phyloP scores from a whole-genome alignment of 345 rosid genomes.

The Eucalyptus brandiana region DNA sequence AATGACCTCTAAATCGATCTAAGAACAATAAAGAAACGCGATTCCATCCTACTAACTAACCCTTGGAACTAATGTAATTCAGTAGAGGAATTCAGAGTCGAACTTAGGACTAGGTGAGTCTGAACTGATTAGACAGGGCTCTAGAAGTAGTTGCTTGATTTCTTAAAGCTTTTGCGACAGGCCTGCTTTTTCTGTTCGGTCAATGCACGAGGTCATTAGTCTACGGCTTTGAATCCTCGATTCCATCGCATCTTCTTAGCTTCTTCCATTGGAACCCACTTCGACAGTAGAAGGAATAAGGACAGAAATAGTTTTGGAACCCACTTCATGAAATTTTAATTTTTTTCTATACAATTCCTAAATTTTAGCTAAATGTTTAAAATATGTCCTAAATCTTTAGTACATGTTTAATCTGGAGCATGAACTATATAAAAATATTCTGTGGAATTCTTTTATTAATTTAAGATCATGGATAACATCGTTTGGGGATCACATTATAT shows the following conservation, averaged over 20 bases:
- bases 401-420: too few species aligned
- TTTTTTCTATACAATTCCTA: fast-evolving
- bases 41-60: not conserved
- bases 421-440: too few species aligned
- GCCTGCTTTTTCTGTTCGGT: not conserved
- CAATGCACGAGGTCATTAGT: not conserved
- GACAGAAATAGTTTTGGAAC: too few species aligned
- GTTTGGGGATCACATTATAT: too few species aligned
- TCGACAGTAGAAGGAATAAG: not conserved
- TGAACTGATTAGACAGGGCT: not conserved
- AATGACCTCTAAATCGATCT: not conserved
- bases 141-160: not conserved
- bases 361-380: too few species aligned
- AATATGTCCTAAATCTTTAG: too few species aligned
- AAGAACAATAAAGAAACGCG: not conserved
- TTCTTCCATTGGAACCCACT: not conserved
- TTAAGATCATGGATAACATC: too few species aligned
- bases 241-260: not conserved
- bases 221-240: not conserved
- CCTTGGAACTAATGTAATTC: not conserved
- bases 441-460: too few species aligned
- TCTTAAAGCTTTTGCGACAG: not conserved
- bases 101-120: not conserved
- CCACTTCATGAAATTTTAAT: too few species aligned
- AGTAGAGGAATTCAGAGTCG: not conserved